Conservation (phyloP, 257 asterid species). For the Solanum gandarillasii region DNA sequence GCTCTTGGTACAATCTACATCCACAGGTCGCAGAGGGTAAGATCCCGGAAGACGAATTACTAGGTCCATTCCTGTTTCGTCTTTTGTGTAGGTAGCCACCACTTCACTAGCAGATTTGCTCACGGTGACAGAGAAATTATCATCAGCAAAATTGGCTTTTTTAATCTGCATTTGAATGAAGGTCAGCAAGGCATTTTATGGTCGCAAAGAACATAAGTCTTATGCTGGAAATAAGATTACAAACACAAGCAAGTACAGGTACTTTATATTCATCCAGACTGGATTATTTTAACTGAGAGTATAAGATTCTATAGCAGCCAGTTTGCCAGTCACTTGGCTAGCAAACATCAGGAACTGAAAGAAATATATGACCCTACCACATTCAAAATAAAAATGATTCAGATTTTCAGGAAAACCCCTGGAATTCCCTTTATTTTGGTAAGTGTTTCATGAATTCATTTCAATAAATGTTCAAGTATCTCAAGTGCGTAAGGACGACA, state of each 20-base stretch:
- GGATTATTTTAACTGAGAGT: neutral
- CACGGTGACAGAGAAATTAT: conserved; percentile 76
- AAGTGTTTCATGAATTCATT: neutral
- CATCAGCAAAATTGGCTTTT: conserved; percentile 70
- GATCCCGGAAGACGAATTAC: conserved; percentile 95
- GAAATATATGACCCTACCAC: neutral
- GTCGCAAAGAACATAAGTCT: neutral
- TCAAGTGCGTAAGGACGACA: neutral
- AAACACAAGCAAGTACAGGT: neutral
- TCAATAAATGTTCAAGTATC: neutral
- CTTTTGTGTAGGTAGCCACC: conserved; percentile 94
- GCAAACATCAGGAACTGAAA: neutral
- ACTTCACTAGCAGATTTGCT: conserved; percentile 95
- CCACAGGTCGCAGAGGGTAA: conserved; percentile 85
- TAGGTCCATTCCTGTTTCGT: conserved; percentile 93
- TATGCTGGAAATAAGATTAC: neutral
- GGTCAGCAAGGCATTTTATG: neutral
- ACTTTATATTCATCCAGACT: neutral
- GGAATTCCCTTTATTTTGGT: neutral
- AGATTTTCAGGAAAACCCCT: neutral
- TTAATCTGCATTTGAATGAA: conserved; percentile 57
- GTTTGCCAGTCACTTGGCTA: neutral
- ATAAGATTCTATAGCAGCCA: neutral
- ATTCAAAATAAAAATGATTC: neutral
- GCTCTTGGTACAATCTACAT: conserved; percentile 85